Evolutionary conservation across 2,329 filamentous ascomycete genomes (phyloP).

Genomic region (Aspergillus texensis): DNA sequence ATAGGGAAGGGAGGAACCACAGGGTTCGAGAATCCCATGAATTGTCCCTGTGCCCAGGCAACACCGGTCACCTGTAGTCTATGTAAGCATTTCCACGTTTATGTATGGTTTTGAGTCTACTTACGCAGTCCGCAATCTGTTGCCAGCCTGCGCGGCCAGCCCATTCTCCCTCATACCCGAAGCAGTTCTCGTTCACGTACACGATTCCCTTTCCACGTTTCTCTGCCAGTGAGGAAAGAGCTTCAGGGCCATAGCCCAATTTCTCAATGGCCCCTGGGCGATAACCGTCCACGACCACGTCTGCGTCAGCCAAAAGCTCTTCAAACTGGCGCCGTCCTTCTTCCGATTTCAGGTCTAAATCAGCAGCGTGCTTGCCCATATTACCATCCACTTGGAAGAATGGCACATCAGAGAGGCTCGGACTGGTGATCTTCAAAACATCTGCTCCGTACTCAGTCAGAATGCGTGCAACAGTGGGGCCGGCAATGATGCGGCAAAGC

Average conservation of each 20-base stretch:
- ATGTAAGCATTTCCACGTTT: not conserved
- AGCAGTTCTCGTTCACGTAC: slow-evolving; percentile 72
- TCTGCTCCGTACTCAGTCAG: slow-evolving; percentile 72
- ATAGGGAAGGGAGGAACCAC: slow-evolving; percentile 55
- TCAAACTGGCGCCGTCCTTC: slow-evolving; percentile 61
- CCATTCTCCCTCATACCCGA: slow-evolving; percentile 67
- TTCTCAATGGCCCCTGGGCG: slow-evolving; percentile 66
- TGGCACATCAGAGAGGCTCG: slow-evolving; percentile 68
- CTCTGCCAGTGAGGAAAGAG: slow-evolving; percentile 56
- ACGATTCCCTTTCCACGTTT: slow-evolving; percentile 64
- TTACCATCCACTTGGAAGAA: slow-evolving; percentile 75
- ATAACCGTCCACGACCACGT: slow-evolving; percentile 71
- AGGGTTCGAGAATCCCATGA: slow-evolving; percentile 43
- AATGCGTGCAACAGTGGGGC: slow-evolving; percentile 68
- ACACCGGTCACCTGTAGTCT: slow-evolving; percentile 44
- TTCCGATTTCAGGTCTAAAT: slow-evolving; percentile 62
- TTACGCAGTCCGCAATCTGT: slow-evolving; percentile 68
- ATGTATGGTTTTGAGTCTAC: slow-evolving; percentile 20
- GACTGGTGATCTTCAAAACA: slow-evolving; percentile 71
- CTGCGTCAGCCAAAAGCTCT: slow-evolving; percentile 61
- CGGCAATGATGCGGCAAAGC: slow-evolving; percentile 73
- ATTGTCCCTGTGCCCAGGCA: slow-evolving; percentile 46
- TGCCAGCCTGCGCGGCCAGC: slow-evolving; percentile 68
- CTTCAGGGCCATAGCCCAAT: slow-evolving; percentile 64
- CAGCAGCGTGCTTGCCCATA: slow-evolving; percentile 68